Base-by-base conservation (phyloP, 345 rosid species). In the Pistacia atlantica region DNA sequence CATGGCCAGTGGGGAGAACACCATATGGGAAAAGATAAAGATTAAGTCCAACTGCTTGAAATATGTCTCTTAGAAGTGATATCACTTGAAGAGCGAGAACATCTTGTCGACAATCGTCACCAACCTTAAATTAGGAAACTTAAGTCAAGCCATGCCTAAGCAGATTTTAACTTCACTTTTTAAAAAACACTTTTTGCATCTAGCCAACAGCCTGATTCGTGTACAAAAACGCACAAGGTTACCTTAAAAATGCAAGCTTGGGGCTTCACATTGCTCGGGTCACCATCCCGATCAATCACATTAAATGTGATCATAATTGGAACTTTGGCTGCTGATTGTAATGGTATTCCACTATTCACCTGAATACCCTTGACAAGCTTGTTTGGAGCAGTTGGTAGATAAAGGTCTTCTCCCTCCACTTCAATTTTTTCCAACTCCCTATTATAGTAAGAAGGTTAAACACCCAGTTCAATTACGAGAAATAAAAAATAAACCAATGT, bases 171-270 rank as follows among this genome's bases (percentile, higher is more conserved):
- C 57, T 11, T 69, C 57, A 46, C 25, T 18, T 16, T 16, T 11
- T 31, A 17, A 8, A 18, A 69, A 17, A 52, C 25, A 52, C 25
- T 14, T 31, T 69, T 69, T 51, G 25, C 28, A 65, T 69, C 28
- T 8, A 69, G 55, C 72, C 72, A 20, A 52, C 28, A 54, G 18
- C 18, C 57, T 31, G 59, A 31, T 28, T 28, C 13, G 31, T 69
- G 16, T 20, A 72, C 3, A 60, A 42, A n/a, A 28, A 8, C 33
- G 33, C 51, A 73, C 46, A 45, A 72, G 38, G 17, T 55, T 60
- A 96, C 99, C 97, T 96, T 96, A 85, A 96, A 96, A 79, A 96
- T 96, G 89, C 98, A 94, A 86, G 97, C 97, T 78, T 96, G 97
- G 74, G 98, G 97, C 79, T 81, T 87, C 77, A 89, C 86, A 70